Conservation (phyloP, 345 rosid species). For the Lenwebbia sp. region DNA sequence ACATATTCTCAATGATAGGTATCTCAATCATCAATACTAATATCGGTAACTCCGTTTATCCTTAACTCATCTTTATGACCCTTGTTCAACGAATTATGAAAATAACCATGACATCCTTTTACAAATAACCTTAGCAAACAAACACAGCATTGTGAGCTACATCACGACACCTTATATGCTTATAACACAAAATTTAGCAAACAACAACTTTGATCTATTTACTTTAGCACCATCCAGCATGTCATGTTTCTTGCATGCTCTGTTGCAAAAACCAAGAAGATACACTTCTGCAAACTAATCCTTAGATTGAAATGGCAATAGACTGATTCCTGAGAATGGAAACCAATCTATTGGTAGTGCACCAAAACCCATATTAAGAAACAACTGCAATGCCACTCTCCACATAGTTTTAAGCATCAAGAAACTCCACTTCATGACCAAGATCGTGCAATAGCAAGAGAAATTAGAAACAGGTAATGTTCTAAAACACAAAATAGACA, state of each 20-base stretch:
- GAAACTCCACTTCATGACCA: neutral
- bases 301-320: neutral
- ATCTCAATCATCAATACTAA: neutral
- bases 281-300: neutral
- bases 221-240: neutral
- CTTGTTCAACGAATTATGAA: neutral
- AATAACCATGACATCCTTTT: neutral
- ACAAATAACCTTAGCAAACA: neutral
- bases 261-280: neutral
- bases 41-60: neutral
- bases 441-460: neutral
- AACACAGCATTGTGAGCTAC: neutral
- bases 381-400: neutral
- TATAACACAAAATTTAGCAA: neutral
- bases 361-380: neutral
- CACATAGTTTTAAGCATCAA: neutral
- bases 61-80: neutral
- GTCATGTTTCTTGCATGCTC: neutral
- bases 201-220: neutral
- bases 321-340: neutral
- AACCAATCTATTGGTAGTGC: neutral
- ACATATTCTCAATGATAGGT: neutral
- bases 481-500: neutral
- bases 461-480: neutral
- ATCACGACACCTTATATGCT: neutral